phyloP scores from a whole-genome alignment of 768 basidiomycete species.

The Pleurotus tuber-regium region DNA sequence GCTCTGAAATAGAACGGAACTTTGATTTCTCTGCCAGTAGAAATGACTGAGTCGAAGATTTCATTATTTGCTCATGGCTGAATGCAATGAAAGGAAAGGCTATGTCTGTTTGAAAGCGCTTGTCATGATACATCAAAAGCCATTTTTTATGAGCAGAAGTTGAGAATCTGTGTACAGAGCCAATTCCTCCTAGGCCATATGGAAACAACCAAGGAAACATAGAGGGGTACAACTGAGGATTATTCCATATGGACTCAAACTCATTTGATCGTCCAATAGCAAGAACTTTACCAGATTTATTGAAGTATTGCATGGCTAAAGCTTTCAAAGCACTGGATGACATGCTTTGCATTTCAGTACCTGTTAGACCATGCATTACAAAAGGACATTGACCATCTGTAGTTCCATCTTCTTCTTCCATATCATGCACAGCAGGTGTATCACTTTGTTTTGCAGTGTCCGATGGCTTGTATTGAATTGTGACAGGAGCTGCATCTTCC shows the following conservation, averaged over 20 bases:
- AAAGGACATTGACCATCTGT: slow-evolving; percentile 24
- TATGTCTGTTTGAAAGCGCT: slow-evolving; percentile 34
- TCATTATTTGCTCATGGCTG: slow-evolving; percentile 30
- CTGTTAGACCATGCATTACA: slow-evolving; percentile 25
- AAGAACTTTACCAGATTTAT: slow-evolving; percentile 16
- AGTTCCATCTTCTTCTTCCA: slow-evolving; percentile 20
- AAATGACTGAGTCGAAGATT: slow-evolving; percentile 21
- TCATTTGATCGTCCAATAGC: slow-evolving; percentile 17
- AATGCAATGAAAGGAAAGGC: slow-evolving; percentile 36
- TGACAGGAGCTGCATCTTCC: neutral
- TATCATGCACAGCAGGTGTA: slow-evolving; percentile 15
- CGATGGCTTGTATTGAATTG: neutral
- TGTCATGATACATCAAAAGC: slow-evolving; percentile 33
- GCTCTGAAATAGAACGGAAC: slow-evolving; percentile 23
- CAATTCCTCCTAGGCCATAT: slow-evolving; percentile 33
- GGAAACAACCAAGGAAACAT: slow-evolving; percentile 39
- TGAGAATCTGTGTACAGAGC: slow-evolving; percentile 14
- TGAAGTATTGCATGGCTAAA: slow-evolving; percentile 15
- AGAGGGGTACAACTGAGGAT: slow-evolving; percentile 25
- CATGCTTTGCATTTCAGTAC: slow-evolving; percentile 14
- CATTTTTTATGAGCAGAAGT: slow-evolving; percentile 21
- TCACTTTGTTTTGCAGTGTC: neutral
- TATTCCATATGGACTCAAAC: slow-evolving; percentile 21
- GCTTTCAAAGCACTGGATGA: slow-evolving; percentile 16
- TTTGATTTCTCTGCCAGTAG: slow-evolving; percentile 22